Base-by-base conservation (phyloP, 2,329 filamentous ascomycete genomes). In the Verruconis gallopava region DNA sequence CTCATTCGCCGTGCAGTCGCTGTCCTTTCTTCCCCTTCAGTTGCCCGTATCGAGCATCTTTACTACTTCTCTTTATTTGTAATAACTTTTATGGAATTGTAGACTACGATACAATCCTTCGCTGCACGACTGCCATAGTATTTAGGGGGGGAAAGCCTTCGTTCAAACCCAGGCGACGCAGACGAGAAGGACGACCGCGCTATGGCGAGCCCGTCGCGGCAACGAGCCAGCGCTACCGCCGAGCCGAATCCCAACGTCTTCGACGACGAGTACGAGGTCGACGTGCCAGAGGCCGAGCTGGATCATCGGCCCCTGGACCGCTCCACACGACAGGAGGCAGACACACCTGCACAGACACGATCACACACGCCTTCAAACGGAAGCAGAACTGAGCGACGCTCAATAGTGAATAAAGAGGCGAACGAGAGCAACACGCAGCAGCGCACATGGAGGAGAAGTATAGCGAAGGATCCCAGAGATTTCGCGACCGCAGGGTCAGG, bases 221-320 rank as follows among this genome's bases (percentile, higher is more conserved):
- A n/a, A 33, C 32, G 32, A 20, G 13, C 13, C 17, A 36, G 30
- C n/a, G 32, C 32, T 11, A 20, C n/a, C 14, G 33, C 30, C n/a
- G 40, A 2, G 34, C 35, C 13, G 20, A 61, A 58, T 44, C 51
- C 55, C 40, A 60, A 70, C 53, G 60, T 69, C 43, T 69, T 70
- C 48, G 65, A 63, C 53, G 67, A 70, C 51, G 64, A 68, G 46
- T 62, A 59, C 49, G 66, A 65, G 47, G 51, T 65, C 41, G 58
- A 60, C 21, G 47, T 25, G 13, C 14, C 53, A 11, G 52, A 56
- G 44, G 54, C 58, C 44, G 60, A 63, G 38, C 44, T 44, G 17
- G 62, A 67, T 9, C 22, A 33, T 17, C 12, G 35, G 15, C 34
- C 17, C 9, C 21, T 37, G n/a, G 18, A 14, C 14, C 25, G 33